Base-by-base conservation (phyloP, 1,139 yeast species). In the Saccharomyces hybrid region DNA sequence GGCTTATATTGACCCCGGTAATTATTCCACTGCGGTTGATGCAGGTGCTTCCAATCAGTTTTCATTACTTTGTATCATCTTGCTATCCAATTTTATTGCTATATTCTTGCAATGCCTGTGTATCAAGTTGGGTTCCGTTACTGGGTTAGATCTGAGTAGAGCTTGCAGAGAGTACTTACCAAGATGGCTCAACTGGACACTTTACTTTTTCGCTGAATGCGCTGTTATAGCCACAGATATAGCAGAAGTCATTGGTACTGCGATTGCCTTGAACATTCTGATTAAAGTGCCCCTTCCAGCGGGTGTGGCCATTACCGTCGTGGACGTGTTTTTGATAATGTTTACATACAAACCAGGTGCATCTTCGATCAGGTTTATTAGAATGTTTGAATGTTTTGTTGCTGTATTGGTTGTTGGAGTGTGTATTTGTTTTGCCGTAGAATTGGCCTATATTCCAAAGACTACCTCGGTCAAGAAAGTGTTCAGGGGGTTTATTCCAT, bases 161-260 rank as follows among this genome's bases (percentile, higher is more conserved):
- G 82, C 85, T 54, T 84, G 89, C 63, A 75, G 87, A 51, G 77
- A 76, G 59, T 75, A 80, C 65, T 70, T 85, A 31, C 93, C 93
- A 2, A 66, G 67, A 29, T 81, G 85, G 82, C 62, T 85, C 57
- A 83, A 85, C 61, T 66, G 72, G 56, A 58, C 70, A 0, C 59
- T 88, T 4, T 88, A 88, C 79, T 59, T 85, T 46, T 74, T 85
- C 56, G 91, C 95, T 0, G 95, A 88, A 67, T 76, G 79, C 63
- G 95, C 95, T 31, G 87, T 88, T 56, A 80, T 88, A 52, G 89
- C 95, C 1, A 88, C 95, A 0, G 95, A 88, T 73, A 77, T 88
- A 8, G 95, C 95, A 3, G 96, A 88, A 65, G 95, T 88, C 32
- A 85, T 88, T 54, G 96, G 95, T 63, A 81, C 89, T n/a, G 95